phyloP scores from a whole-genome alignment of 441 rosid species.

The Geranium incanum region DNA sequence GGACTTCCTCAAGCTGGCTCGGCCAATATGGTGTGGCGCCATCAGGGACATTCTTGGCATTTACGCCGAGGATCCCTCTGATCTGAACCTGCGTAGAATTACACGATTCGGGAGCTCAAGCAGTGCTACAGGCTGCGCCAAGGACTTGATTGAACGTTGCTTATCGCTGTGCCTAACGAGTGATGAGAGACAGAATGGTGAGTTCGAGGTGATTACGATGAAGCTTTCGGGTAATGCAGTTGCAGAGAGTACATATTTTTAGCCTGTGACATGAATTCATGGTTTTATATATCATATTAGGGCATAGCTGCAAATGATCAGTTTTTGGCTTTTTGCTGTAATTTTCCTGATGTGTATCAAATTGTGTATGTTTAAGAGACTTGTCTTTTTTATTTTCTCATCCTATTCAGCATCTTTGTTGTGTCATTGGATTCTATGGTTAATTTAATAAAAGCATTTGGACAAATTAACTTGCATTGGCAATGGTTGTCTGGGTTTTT shows the following conservation, averaged over 20 bases:
- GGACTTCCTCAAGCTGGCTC: slow-evolving; percentile 63
- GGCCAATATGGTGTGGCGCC: slow-evolving; percentile 78
- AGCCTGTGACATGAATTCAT: not conserved
- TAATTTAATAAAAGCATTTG: too few relatives aligned
- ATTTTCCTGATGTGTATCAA: too few relatives aligned
- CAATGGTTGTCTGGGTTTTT: too few relatives aligned
- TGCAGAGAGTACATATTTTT: slow-evolving; percentile 11
- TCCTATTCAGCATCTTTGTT: too few relatives aligned
- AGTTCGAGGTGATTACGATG: slow-evolving; percentile 52
- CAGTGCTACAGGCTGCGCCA: slow-evolving; percentile 35
- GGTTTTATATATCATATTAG: too few relatives aligned
- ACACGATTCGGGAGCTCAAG: slow-evolving; percentile 43
- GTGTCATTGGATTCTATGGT: too few relatives aligned
- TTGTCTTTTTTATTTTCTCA: too few relatives aligned
- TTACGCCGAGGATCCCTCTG: slow-evolving; percentile 62
- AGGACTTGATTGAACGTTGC: slow-evolving; percentile 56
- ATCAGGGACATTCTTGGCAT: slow-evolving; percentile 38
- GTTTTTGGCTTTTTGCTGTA: too few relatives aligned
- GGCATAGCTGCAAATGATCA: too few relatives aligned
- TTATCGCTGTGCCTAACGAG: slow-evolving; percentile 53
- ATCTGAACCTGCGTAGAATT: slow-evolving; percentile 45
- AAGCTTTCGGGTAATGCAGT: slow-evolving; percentile 42
- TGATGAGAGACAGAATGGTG: slow-evolving; percentile 52
- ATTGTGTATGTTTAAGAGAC: too few relatives aligned
- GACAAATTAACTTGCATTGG: too few relatives aligned